Conservation (phyloP, 352 stramenopile species). For the Phytophthora podocarpi region DNA sequence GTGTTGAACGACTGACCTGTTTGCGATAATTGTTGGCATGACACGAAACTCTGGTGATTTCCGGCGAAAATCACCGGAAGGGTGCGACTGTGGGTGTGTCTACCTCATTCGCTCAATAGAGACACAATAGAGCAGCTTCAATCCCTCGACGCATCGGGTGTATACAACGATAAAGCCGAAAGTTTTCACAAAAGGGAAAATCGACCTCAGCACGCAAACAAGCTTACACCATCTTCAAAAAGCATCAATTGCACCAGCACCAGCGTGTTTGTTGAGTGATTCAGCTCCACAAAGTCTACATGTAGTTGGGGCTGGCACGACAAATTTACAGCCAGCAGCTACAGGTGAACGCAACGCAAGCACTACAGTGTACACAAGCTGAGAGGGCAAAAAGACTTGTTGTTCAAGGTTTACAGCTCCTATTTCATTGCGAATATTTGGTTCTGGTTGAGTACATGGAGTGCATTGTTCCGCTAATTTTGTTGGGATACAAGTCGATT, state of each 20-base stretch:
- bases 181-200: no score
- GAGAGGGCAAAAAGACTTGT: neutral
- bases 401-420: conserved; percentile 1
- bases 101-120: neutral
- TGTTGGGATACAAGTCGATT: neutral
- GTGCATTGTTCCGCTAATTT: conserved; percentile 5
- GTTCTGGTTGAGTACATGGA: no score
- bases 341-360: no score
- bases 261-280: no score
- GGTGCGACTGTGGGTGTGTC: neutral
- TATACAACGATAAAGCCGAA: no score
- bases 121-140: neutral
- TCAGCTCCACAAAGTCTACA: no score
- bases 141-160: neutral
- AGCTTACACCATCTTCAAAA: no score
- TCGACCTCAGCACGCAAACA: no score
- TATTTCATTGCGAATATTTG: conserved; percentile 18
- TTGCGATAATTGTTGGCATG: neutral
- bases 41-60: neutral
- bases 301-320: no score
- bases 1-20: neutral
- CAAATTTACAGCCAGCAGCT: no score
- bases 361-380: no score
- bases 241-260: neutral
- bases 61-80: no score